Percentiles rank a stretch among this genome's conserved stretches.
These are phyloP conservation scores for Entrophospora sp. DNA, from an alignment of 192 early-diverging fungal species.

Conservation along the genomic window DNA sequence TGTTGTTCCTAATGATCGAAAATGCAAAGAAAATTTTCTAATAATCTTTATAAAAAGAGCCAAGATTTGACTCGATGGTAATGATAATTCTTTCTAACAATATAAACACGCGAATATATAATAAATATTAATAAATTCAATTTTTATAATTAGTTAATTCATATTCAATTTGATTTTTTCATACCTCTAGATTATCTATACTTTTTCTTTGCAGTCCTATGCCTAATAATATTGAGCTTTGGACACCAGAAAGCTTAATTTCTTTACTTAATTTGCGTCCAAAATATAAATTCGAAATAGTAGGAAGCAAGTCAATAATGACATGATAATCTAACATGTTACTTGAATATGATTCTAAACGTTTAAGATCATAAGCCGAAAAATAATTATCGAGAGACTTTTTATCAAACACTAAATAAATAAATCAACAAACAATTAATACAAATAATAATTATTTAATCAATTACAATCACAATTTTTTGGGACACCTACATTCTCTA, in stretches of 20 bases:
- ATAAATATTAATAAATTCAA: neutral
- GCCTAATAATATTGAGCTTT: conserved; percentile 78
- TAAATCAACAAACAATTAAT: neutral
- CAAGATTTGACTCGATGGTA: conserved; percentile 79
- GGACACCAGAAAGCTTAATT: conserved; percentile 75
- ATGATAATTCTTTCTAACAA: conserved; percentile 63
- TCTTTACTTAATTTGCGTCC: conserved; percentile 44
- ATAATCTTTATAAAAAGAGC: conserved; percentile 93
- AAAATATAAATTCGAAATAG: conserved; percentile 76
- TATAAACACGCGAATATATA: neutral
- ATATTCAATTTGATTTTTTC: too few species aligned
- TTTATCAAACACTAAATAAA: conserved; percentile 20
- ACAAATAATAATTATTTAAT: neutral
- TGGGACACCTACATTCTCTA: neutral
- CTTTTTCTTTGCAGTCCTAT: conserved; percentile 90
- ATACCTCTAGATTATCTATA: conserved; percentile 68
- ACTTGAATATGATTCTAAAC: conserved; percentile 91
- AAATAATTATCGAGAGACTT: conserved; percentile 37
- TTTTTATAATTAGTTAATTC: neutral
- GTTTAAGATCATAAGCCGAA: conserved; percentile 85
- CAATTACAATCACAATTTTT: neutral
- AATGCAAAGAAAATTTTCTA: conserved; percentile 70
- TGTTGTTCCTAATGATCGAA: conserved; percentile 49
- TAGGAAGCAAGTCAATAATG: conserved; percentile 84
- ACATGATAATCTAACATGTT: conserved; percentile 98